Evolutionary conservation across 345 rosid species (phyloP).

Genomic region (Citrus medica): DNA sequence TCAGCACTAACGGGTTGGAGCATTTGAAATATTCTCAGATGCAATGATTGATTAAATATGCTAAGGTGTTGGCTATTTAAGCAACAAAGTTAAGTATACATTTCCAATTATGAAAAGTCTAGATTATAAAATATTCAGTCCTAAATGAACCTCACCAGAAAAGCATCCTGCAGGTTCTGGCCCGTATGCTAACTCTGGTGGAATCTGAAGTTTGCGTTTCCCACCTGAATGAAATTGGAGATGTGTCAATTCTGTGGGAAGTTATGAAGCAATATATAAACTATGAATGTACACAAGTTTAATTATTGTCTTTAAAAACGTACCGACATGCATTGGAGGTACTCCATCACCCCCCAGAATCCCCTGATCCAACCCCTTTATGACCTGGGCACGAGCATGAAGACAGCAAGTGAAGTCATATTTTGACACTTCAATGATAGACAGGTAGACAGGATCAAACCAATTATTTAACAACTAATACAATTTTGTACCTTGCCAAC

Average conservation of each 20-base stretch:
- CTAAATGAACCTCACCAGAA: conserved; percentile 46
- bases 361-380: conserved; percentile 87
- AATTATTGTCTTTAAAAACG: conserved; percentile 6
- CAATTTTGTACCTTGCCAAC: conserved; percentile 62
- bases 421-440: background rate
- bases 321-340: conserved; percentile 88
- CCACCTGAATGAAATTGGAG: conserved; percentile 48
- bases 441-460: background rate
- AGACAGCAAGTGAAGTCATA: background rate
- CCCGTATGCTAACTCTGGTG: conserved; percentile 86
- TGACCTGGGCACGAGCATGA: conserved; percentile 51
- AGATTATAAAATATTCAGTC: background rate
- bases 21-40: too few species aligned
- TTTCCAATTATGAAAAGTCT: background rate
- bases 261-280: background rate
- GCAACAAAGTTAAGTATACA: background rate
- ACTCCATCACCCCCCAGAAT: conserved; percentile 90
- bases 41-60: background rate
- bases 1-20: background rate
- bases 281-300: background rate
- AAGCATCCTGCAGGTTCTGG: conserved; percentile 99
- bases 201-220: conserved; percentile 81
- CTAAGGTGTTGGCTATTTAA: background rate
- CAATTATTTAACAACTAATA: background rate
- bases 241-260: background rate